Evolutionary conservation across 768 basidiomycete genomes (phyloP), one percentile per base, ranked within the genome.

Genomic region (Auricularia sp.): DNA sequence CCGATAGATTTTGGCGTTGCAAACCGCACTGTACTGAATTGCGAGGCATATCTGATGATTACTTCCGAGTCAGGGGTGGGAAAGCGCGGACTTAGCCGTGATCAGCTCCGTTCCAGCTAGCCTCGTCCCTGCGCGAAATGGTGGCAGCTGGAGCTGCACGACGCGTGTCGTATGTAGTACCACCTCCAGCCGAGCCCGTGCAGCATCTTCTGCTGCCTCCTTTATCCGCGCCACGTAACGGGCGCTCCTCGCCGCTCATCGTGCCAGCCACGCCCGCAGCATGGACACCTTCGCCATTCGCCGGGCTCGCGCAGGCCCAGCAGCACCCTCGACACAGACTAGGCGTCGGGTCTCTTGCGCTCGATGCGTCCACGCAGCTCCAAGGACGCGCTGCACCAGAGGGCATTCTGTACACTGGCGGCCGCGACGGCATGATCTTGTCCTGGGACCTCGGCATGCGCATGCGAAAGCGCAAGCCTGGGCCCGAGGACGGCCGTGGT

Each of bases 391-490:
- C 74, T 3, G 70, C 80, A 3, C 93, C 94, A 0, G 86, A 91
- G 68, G 94, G 94, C 3, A 94, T 97, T 51, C 76, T 97, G 2
- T 97, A 97, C 72, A 86, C 91, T 2, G 93, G 88, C 34, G 93
- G 92, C 29, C 79, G 94, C 64, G 94, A 97, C 76, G 94, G 94
- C 0, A 78, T 93, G 53, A 79, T 96, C 58, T 86, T 94, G 44
- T 84, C 88, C 8, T 95, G 93, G 91, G 94, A 97, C 71, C 79
- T 95, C 33, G 84, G 81, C 3, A 77, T 93, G 10, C 77, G 83
- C 8, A 85, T 87, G 81, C 74, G 85, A 42, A 73, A 68, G 29
- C 74, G 69, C 42, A 68, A 71, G 18, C 72, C 74, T 70, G 47
- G 72, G 72, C 11, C 66, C 62, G 65, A 72, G 71, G 63, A 66